A percentile compares a stretch with the other conserved stretches of the same genome.
These are phyloP conservation scores for Trichoderma gamsii DNA, from an alignment of 495 filamentous ascomycete species.

Conservation along the genomic window DNA sequence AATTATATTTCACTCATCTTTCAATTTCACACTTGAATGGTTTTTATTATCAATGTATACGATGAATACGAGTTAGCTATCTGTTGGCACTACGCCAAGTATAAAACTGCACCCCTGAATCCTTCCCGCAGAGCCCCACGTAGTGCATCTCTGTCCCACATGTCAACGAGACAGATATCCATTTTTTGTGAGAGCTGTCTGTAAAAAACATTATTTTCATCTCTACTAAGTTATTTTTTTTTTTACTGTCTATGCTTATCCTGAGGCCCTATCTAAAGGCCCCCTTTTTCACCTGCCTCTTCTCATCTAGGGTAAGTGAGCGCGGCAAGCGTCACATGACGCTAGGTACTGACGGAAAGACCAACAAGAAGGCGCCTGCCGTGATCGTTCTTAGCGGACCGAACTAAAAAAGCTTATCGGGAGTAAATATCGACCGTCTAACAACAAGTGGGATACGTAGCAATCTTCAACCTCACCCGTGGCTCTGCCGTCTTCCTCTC, in stretches of 20 bases:
- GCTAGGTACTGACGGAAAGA: neutral
- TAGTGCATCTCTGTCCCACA: no score
- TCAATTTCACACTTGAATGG: neutral
- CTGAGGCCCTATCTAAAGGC: neutral
- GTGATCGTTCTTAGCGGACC: slow-evolving; percentile 1
- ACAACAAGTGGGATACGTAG: neutral
- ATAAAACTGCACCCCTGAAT: neutral
- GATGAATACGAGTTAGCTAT: no score
- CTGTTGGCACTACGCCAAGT: no score
- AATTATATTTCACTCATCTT: neutral
- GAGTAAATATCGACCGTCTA: neutral
- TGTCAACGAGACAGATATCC: neutral
- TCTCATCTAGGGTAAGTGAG: slow-evolving; percentile 1
- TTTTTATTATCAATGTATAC: neutral
- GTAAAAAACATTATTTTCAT: neutral
- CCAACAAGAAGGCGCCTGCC: neutral
- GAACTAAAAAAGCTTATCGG: slow-evolving; percentile 13
- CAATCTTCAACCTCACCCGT: neutral
- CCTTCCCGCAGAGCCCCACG: neutral
- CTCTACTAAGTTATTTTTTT: no score
- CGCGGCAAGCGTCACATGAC: neutral
- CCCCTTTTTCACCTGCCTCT: neutral
- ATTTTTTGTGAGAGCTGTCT: neutral
- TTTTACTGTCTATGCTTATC: neutral
- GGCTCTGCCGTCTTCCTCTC: neutral